Base-by-base conservation (phyloP, 1,284 basidiomycete genomes). In the Ustilago lituana region DNA sequence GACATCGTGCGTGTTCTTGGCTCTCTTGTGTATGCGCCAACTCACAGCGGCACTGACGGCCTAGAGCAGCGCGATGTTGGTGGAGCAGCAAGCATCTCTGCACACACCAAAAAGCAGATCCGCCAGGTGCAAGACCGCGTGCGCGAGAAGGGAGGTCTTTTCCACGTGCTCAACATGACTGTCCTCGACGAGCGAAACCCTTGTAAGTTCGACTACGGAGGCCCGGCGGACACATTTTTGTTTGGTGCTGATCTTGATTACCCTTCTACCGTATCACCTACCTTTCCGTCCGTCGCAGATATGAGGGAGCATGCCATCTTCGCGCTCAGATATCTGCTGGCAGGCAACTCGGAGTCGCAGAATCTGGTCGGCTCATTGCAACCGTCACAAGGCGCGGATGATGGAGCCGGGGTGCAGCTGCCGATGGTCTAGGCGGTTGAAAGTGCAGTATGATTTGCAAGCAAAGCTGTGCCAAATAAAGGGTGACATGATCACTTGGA, bases 301-400 rank as follows among this genome's bases (percentile, higher is more conserved):
- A 79, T 80, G 57, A 71, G 77, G 15, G 78, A 80, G 36, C 76
- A 78, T 33, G 78, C 78, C 23, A 73, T 80, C 44, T 78, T 80
- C 50, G 56, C 78, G 29, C 64, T 80, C 27, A 55, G 77, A 10
- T 72, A 78, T 33, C 54, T 80, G 35, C 62, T 80, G 11, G 73
- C 64, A 8, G 51, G 51, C 22, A 80, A 80, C 43, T 27, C 31
- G 14, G 66, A 68, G 38, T 79, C 75, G 23, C 77, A 80, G 44
- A 59, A 33, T 19, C 61, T 73, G 1, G 46, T 80, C 7, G 56
- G 44, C 14, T 50, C 60, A 23, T 51, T 80, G 14, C 63, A 72
- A 29, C 76, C 74, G 9, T 19, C 31, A 26, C 50, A 59, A 19
- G 20, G 46, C 8, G 23, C 41, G 9, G 50, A 33, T 51, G 26